These are phyloP conservation scores for Takakia lepidozioides DNA, from an alignment of 225 moss, liverwort and hornwort genomes.

Conservation along the genomic window DNA sequence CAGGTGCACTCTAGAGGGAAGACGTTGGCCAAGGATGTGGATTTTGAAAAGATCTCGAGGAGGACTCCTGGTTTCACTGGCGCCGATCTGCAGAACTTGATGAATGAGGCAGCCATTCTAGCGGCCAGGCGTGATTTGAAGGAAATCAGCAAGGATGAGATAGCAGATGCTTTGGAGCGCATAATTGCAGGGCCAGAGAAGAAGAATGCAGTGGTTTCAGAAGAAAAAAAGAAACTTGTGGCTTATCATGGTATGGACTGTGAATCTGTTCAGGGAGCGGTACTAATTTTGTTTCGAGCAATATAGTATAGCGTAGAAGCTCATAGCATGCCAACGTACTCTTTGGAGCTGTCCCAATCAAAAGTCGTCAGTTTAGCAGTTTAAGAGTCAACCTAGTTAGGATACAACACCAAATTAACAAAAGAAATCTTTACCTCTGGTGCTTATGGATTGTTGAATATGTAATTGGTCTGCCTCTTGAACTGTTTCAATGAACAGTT, in stretches of 20 bases:
- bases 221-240: conserved; percentile 18
- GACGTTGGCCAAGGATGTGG: conserved; percentile 11
- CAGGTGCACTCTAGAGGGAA: not conserved
- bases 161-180: conserved; percentile 38
- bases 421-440: no score
- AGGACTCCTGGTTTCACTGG: conserved; percentile 22
- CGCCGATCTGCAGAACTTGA: conserved; percentile 30
- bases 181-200: conserved; percentile 34
- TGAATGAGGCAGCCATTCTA: conserved; percentile 24
- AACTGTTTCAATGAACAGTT: no score
- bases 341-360: no score
- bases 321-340: no score
- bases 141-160: conserved; percentile 17
- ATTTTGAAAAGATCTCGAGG: conserved; percentile 24
- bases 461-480: no score
- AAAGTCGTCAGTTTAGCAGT: no score
- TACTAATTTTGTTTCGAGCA: no score
- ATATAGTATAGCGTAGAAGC: no score
- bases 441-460: no score
- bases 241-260: conserved; percentile 37
- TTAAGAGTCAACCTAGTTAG: no score
- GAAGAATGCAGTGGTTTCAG: conserved; percentile 12
- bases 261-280: no score
- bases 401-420: no score
- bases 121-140: conserved; percentile 21